A percentile compares a stretch with the other conserved stretches of the same genome.
phyloP scores from a whole-genome alignment of 225 moss, liverwort and hornwort species.

The Takakia lepidozioides region DNA sequence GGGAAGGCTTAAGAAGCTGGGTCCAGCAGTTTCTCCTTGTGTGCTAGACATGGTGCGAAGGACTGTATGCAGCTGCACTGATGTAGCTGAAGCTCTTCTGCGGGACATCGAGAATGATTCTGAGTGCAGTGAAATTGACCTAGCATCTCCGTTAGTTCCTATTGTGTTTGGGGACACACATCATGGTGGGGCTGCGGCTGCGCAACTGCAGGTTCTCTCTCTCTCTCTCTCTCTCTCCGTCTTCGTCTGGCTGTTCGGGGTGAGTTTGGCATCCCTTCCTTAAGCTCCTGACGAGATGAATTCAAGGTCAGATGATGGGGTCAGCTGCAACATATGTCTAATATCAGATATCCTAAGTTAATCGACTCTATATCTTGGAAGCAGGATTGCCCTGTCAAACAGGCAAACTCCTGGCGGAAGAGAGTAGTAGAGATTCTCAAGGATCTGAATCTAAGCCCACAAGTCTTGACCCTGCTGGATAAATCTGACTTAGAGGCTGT shows the following conservation, averaged over 20 bases:
- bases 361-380: too few relatives aligned
- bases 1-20: conserved; percentile 95
- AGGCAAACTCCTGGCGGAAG: not conserved
- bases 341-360: too few relatives aligned
- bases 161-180: conserved; percentile 73
- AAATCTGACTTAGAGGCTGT: too few relatives aligned
- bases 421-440: too few relatives aligned
- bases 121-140: conserved; percentile 93
- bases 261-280: too few relatives aligned
- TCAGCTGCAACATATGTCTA: too few relatives aligned
- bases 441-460: too few relatives aligned
- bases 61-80: conserved; percentile 78
- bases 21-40: conserved; percentile 84
- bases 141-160: conserved; percentile 58
- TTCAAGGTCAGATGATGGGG: too few relatives aligned
- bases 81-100: conserved; percentile 92
- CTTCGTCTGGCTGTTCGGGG: not conserved
- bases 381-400: too few relatives aligned
- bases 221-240: not conserved
- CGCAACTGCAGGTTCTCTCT: conserved; percentile 65
- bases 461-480: too few relatives aligned
- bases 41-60: conserved; percentile 98
- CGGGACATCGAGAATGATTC: conserved; percentile 96
- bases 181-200: conserved; percentile 85
- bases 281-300: too few relatives aligned